A percentile compares a stretch with the other conserved stretches of the same genome.
Conservation (phyloP, 768 basidiomycete genomes). For the Pisolithus albus region DNA sequence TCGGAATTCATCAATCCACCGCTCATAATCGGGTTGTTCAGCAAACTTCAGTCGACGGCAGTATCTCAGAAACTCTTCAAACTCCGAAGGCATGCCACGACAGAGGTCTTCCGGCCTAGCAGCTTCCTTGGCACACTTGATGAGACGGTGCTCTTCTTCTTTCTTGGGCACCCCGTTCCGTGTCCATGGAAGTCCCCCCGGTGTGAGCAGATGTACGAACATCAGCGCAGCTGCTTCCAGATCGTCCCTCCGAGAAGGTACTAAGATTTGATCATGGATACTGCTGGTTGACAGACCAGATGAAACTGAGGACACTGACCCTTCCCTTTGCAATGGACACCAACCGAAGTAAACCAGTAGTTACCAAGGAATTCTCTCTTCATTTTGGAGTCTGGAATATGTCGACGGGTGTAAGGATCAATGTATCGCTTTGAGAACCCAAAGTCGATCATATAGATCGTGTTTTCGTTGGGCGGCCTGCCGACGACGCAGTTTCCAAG, state of each 20-base stretch:
- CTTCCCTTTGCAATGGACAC: slow-evolving; percentile 71
- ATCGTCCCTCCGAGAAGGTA: slow-evolving; percentile 74
- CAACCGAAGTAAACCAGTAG: slow-evolving; percentile 78
- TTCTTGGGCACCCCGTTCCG: slow-evolving; percentile 75
- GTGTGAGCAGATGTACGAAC: slow-evolving; percentile 75
- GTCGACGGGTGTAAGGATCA: slow-evolving; percentile 55
- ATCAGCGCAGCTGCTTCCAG: slow-evolving; percentile 72
- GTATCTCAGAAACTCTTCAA: slow-evolving; percentile 72
- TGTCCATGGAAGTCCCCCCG: slow-evolving; percentile 71
- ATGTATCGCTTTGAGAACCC: slow-evolving; percentile 78
- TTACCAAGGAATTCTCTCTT: slow-evolving; percentile 77
- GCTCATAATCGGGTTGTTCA: slow-evolving; percentile 61
- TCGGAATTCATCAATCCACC: slow-evolving; percentile 60
- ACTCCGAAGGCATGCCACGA: slow-evolving; percentile 58
- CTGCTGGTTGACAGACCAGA: slow-evolving; percentile 3
- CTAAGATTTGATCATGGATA: slow-evolving; percentile 33
- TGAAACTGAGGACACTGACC: slow-evolving; percentile 35
- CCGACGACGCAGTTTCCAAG: slow-evolving; percentile 72
- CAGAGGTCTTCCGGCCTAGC: slow-evolving; percentile 64
- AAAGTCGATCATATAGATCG: slow-evolving; percentile 80
- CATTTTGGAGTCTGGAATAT: slow-evolving; percentile 61
- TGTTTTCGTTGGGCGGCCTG: slow-evolving; percentile 46
- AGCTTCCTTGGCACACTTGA: slow-evolving; percentile 58
- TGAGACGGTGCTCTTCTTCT: slow-evolving; percentile 50
- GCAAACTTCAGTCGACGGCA: slow-evolving; percentile 61